Base-by-base conservation (phyloP, 805 yeast genomes). In the Saccharomycopsis sp. region DNA sequence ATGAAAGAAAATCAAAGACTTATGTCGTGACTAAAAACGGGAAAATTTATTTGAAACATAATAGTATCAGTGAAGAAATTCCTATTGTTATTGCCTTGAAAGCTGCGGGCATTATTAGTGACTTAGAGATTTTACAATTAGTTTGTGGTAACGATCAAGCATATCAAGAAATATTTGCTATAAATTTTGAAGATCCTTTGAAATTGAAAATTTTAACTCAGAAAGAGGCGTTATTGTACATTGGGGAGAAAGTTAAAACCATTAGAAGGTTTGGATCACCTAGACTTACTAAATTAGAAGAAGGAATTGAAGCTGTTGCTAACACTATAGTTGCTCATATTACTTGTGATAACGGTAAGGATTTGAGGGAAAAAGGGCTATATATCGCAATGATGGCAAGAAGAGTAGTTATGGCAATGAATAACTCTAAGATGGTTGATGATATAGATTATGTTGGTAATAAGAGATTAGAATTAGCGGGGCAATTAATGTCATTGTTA, bases 361-460 rank as follows among this genome's bases (percentile, higher is more conserved):
- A 93, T 58, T 88, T 90, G 69, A 75, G 95, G 53, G 96, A 88
- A 61, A 93, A 93, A 66, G 96, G 97, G 0, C 63, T 93, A 29
- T 93, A 93, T 60, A 79, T 93, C 54, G 96, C 97, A 1, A 79
- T 87, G 65, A 93, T 93, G 98, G 85, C 98, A 1, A 77, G 98
- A 60, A 76, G 97, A 59, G 97, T 90, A 2, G 74, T 93, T 19
- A 86, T 87, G 94, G 86, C 98, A 3, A 86, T 93, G 81, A 81
- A 85, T 52, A 85, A 93, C 57, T 94, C 97, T 5, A 79, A 80
- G 54, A 81, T 87, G 81, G 95, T 93, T n/a, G 98, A 93, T 59
- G 98, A 93, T 64, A 79, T 97, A 65, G 98, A 93, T 68, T 93
- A 93, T 59, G 97, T 93, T 37, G 98, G 98, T 70, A 90, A 90